These are phyloP conservation scores for Podosphaera leucotricha DNA, from an alignment of 2,329 filamentous ascomycete species.

Conservation along the genomic window DNA sequence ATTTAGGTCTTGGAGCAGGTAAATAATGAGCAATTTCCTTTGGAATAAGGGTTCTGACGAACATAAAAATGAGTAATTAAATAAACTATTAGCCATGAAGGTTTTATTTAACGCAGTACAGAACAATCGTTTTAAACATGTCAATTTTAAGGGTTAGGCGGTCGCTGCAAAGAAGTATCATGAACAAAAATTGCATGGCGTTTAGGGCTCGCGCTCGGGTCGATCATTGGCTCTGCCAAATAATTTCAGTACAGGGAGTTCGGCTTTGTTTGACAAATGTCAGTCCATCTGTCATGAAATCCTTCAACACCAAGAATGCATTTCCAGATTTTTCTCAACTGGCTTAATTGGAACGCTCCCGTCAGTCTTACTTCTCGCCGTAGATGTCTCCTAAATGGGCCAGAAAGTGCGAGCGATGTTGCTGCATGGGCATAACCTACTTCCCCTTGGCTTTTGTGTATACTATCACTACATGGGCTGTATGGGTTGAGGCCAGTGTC, in stretches of 20 bases:
- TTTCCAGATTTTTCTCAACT: background rate
- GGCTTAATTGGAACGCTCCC: background rate
- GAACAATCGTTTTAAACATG: too few species aligned
- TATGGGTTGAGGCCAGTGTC: slow-evolving; percentile 64
- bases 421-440: slow-evolving; percentile 56
- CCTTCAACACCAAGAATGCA: background rate
- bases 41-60: too few species aligned
- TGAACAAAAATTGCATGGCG: too few species aligned
- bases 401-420: slow-evolving; percentile 55
- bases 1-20: too few species aligned
- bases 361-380: slow-evolving; percentile 1
- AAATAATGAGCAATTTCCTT: too few species aligned
- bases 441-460: slow-evolving; percentile 84
- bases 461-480: slow-evolving; percentile 72
- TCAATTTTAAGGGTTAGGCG: too few species aligned
- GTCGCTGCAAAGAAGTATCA: too few species aligned
- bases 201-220: background rate
- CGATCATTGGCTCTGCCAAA: background rate
- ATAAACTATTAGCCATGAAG: too few species aligned
- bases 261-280: background rate
- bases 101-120: too few species aligned
- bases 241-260: background rate
- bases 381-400: slow-evolving; percentile 36
- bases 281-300: background rate
- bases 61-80: too few species aligned